A percentile compares a stretch with the other conserved stretches of the same genome.
phyloP scores from a whole-genome alignment of 2,329 filamentous ascomycete species.

The Penicillium crustosum region DNA sequence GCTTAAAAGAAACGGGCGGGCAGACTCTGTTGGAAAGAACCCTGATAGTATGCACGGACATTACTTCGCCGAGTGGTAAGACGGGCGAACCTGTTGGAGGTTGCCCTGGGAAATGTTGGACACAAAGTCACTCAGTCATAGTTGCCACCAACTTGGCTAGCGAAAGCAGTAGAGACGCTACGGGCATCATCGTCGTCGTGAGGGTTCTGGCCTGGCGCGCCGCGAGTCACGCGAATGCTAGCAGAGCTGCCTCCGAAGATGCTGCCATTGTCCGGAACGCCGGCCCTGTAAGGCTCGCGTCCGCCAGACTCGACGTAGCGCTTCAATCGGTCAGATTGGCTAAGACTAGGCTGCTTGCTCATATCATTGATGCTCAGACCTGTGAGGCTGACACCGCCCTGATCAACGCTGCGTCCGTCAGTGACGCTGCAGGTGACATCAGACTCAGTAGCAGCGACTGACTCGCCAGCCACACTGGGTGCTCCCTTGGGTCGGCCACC shows the following conservation, averaged over 20 bases:
- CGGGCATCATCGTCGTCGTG: slow-evolving; percentile 85
- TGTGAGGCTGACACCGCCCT: slow-evolving; percentile 85
- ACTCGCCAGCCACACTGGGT: slow-evolving; percentile 84
- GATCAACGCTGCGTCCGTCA: slow-evolving; percentile 67
- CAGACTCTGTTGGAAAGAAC: slow-evolving; percentile 21
- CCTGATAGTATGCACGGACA: slow-evolving; percentile 20
- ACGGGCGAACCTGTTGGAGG: slow-evolving; percentile 19
- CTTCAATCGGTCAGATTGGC: slow-evolving; percentile 86
- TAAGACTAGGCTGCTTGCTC: slow-evolving; percentile 71
- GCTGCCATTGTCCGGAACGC: slow-evolving; percentile 59
- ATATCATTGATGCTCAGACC: slow-evolving; percentile 73
- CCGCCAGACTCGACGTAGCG: slow-evolving; percentile 88
- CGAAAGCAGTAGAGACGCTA: slow-evolving; percentile 94
- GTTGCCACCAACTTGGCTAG: slow-evolving; percentile 79
- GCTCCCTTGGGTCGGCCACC: slow-evolving; percentile 67
- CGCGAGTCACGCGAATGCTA: slow-evolving; percentile 50
- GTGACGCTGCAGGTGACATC: slow-evolving; percentile 78
- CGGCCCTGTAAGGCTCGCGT: slow-evolving; percentile 56
- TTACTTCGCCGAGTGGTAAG: slow-evolving; percentile 16
- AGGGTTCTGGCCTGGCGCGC: slow-evolving; percentile 42
- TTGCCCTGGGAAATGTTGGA: slow-evolving; percentile 12
- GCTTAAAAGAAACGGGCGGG: slow-evolving; percentile 20
- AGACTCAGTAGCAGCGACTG: slow-evolving; percentile 85
- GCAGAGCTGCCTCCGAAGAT: slow-evolving; percentile 64
- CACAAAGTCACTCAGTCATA: slow-evolving; percentile 54